These are phyloP conservation scores for Auriscalpium microsporum DNA, from an alignment of 768 basidiomycete species.

Conservation along the genomic window DNA sequence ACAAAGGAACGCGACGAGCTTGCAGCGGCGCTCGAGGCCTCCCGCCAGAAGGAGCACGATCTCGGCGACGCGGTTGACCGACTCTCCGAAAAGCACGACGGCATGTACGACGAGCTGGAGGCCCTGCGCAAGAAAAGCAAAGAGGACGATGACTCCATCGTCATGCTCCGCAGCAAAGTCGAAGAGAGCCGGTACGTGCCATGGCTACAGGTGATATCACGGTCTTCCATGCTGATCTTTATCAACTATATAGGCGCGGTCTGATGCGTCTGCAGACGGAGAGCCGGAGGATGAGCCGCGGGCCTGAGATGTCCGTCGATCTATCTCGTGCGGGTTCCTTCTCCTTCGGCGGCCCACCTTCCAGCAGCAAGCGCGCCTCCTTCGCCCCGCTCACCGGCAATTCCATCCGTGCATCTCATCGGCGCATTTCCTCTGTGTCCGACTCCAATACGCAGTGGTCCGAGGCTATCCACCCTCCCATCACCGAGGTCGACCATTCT, in stretches of 20 bases:
- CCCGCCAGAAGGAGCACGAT: conserved; percentile 48
- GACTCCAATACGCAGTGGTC: conserved; percentile 34
- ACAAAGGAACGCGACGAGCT: conserved; percentile 70
- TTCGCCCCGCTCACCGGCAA: conserved; percentile 64
- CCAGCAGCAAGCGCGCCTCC: conserved; percentile 57
- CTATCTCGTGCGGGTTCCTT: conserved; percentile 39
- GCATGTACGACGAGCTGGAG: conserved; percentile 19
- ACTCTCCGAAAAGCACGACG: conserved; percentile 54
- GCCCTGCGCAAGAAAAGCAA: conserved; percentile 26
- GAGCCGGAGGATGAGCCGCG: conserved; percentile 52
- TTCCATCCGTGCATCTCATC: conserved; percentile 41
- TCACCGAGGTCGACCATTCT: conserved; percentile 24
- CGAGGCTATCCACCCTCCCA: conserved; percentile 22
- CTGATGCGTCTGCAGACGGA: conserved; percentile 83
- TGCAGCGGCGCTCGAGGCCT: conserved; percentile 38
- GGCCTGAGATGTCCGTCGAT: conserved; percentile 42
- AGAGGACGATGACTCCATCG: conserved; percentile 74
- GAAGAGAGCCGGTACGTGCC: conserved; percentile 71
- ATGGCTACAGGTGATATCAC: not conserved
- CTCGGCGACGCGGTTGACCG: conserved; percentile 54
- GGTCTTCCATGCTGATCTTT: not conserved
- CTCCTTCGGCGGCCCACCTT: conserved; percentile 34
- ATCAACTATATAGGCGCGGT: conserved; percentile 47
- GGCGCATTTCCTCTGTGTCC: conserved; percentile 68
- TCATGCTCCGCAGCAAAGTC: conserved; percentile 70